A percentile compares a stretch with the other conserved stretches of the same genome.
Evolutionary conservation across 2,329 filamentous ascomycete genomes (phyloP).

Genomic region (Ceratocystis destructans): DNA sequence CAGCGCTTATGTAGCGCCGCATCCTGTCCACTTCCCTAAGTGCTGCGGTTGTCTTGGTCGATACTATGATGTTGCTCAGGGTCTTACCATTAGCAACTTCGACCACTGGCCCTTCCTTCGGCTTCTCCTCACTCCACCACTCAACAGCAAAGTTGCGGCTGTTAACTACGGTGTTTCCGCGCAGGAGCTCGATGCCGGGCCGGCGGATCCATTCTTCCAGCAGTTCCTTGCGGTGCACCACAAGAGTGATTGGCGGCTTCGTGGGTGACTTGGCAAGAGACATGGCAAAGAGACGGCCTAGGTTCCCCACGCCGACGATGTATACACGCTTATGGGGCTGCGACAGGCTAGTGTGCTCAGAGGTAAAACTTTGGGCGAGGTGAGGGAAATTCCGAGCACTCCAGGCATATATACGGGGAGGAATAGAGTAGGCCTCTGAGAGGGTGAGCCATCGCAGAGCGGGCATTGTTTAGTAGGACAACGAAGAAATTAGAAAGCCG

Average conservation of each 20-base stretch:
- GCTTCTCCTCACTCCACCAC: constrained; percentile 38
- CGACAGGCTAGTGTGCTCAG: constrained; percentile 19
- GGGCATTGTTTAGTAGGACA: background rate
- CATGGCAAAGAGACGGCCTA: constrained; percentile 67
- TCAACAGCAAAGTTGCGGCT: constrained; percentile 36
- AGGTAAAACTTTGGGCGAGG: background rate
- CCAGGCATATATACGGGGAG: constrained; percentile 18
- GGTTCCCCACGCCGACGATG: constrained; percentile 66
- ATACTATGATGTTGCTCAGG: constrained; percentile 63
- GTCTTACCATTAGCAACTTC: constrained; percentile 30
- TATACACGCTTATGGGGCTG: constrained; percentile 41
- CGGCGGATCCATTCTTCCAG: constrained; percentile 34
- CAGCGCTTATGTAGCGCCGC: constrained; percentile 43
- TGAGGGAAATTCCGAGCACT: constrained; percentile 15
- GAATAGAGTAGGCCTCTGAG: constrained; percentile 7
- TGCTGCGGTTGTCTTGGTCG: constrained; percentile 60
- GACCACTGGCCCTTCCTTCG: constrained; percentile 26
- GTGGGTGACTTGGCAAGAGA: constrained; percentile 46
- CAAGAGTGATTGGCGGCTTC: constrained; percentile 61
- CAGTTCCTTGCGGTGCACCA: constrained; percentile 51
- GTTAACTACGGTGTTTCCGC: constrained; percentile 25
- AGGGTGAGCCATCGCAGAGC: constrained; percentile 12
- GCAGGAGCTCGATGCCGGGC: constrained; percentile 34
- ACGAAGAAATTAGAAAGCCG: background rate
- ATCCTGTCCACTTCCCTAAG: constrained; percentile 47